Conservation (phyloP, 805 yeast species). For the Starmerella khaoyaiensis region DNA sequence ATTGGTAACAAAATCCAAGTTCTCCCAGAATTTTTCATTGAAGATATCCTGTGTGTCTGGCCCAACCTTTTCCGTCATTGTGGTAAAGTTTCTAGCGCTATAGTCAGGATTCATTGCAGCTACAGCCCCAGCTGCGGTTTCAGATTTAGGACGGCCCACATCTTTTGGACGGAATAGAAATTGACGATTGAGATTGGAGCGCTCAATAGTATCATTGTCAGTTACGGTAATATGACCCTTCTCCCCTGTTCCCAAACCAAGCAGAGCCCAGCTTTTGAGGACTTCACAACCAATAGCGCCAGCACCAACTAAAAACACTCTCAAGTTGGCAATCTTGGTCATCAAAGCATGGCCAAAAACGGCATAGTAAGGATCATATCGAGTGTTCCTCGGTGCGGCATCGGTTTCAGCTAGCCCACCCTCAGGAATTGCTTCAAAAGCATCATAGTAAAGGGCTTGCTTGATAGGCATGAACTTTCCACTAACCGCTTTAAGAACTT, state of each 20-base stretch:
- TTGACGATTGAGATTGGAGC: constrained; percentile 91
- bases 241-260: constrained; percentile 90
- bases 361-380: constrained; percentile 93
- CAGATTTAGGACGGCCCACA: constrained; percentile 84
- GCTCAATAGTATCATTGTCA: constrained; percentile 90
- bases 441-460: constrained; percentile 87
- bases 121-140: constrained; percentile 79
- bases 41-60: constrained; percentile 81
- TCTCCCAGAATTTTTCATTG: constrained; percentile 72
- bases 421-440: constrained; percentile 63
- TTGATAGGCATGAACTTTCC: constrained; percentile 90
- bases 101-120: constrained; percentile 75
- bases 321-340: constrained; percentile 56
- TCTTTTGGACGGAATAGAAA: constrained; percentile 88
- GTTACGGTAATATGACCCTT: constrained; percentile 74
- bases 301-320: constrained; percentile 86
- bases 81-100: constrained; percentile 51
- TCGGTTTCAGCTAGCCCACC: constrained; percentile 46
- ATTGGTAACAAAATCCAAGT: constrained; percentile 79
- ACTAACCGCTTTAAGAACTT: constrained; percentile 85
- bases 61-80: constrained; percentile 80
- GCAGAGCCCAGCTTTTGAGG: constrained; percentile 94
- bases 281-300: constrained; percentile 99
- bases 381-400: constrained; percentile 60
- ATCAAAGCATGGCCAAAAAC: constrained; percentile 78